Evolutionary conservation across 257 asterid species (phyloP).

Genomic region (Hygrophila difformis): DNA sequence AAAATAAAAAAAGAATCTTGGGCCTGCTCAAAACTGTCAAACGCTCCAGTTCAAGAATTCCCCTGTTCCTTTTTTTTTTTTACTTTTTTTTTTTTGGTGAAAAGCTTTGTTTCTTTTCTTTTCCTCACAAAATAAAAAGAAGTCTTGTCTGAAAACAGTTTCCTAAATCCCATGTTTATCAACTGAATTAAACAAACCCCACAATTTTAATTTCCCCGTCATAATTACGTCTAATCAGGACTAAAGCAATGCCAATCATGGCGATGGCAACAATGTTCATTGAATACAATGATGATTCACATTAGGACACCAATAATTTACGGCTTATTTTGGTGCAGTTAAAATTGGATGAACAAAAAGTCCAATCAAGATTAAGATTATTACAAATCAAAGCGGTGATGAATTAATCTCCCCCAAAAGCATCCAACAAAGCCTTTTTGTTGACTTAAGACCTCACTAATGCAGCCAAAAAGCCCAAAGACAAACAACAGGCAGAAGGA

Average conservation of each 20-base stretch:
- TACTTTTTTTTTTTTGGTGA: no score
- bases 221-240: neutral
- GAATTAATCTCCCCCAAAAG: no score
- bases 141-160: no score
- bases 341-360: conserved; percentile 15
- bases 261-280: conserved; percentile 18
- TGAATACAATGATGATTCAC: conserved; percentile 15
- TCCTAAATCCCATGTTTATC: no score
- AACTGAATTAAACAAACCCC: no score
- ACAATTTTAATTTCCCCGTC: neutral
- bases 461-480: conserved; percentile 1
- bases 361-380: conserved; percentile 18
- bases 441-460: conserved; percentile 7
- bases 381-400: no score
- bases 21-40: neutral
- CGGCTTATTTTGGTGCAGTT: conserved; percentile 6
- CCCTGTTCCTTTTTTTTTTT: neutral
- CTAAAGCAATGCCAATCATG: conserved; percentile 17
- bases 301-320: neutral
- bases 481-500: neutral
- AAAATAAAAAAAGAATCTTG: neutral
- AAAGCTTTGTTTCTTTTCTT: no score
- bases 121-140: no score
- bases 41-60: neutral
- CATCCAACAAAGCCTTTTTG: conserved; percentile 9